Percentiles rank a stretch among this genome's conserved stretches.
Conservation (phyloP, 129 eudicot species). For the Lonicera japonica region DNA sequence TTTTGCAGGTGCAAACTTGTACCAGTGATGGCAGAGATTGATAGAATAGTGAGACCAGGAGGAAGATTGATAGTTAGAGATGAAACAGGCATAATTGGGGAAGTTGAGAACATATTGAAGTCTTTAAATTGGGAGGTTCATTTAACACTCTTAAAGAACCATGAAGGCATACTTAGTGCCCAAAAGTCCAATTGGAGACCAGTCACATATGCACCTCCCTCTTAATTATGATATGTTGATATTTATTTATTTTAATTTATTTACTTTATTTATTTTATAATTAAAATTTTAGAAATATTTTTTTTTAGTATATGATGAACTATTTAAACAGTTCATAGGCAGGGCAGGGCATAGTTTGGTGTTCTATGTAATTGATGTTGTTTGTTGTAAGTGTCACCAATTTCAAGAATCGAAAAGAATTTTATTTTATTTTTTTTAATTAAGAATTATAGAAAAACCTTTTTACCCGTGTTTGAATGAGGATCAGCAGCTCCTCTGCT, state of each 20-base stretch:
- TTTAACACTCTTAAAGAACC: constrained; percentile 40
- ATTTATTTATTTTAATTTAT: neutral
- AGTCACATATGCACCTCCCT: constrained; percentile 25
- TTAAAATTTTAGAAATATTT: too few species aligned
- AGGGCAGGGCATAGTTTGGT: neutral
- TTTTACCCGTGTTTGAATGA: too few species aligned
- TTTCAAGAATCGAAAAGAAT: too few species aligned
- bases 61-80: constrained; percentile 75
- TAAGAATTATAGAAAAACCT: too few species aligned
- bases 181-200: constrained; percentile 81
- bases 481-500: too few species aligned
- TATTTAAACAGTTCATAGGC: too few species aligned
- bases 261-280: neutral
- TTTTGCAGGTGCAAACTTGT: constrained; percentile 57
- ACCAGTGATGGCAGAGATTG: constrained; percentile 64
- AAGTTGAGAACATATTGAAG: constrained; percentile 65
- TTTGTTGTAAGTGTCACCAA: too few species aligned
- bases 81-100: constrained; percentile 45
- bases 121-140: constrained; percentile 79
- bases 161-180: constrained; percentile 61
- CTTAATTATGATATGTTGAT: constrained; percentile 11
- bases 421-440: too few species aligned
- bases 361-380: neutral
- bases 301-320: too few species aligned
- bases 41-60: constrained; percentile 76